Conservation (phyloP, 2,329 filamentous ascomycete species). For the Aspergillus eucalypticola region DNA sequence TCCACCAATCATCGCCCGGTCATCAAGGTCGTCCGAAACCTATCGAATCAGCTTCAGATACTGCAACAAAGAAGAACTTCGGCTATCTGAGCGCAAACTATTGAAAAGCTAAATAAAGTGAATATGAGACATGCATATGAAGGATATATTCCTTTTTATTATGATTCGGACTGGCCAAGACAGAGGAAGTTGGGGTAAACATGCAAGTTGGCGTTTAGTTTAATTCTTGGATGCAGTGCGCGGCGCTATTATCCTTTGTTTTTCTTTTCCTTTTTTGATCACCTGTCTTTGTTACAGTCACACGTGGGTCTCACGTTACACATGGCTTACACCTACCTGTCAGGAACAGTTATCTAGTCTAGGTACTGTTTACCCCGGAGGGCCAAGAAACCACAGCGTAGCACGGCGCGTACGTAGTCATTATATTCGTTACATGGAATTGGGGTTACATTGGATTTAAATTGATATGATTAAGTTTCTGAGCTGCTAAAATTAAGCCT, state of each 20-base stretch:
- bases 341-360: not conserved
- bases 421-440: not conserved
- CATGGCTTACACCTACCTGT: not conserved
- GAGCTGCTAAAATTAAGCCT: not conserved
- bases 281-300: not conserved
- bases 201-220: too few species aligned
- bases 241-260: too few species aligned
- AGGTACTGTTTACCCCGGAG: too few species aligned
- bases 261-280: too few species aligned
- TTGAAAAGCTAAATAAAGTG: not conserved
- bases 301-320: not conserved
- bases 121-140: not conserved
- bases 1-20: slow-evolving; percentile 32
- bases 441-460: not conserved
- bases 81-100: not conserved
- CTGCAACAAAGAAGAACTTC: slow-evolving; percentile 19
- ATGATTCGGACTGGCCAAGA: too few species aligned
- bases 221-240: too few species aligned
- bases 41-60: slow-evolving; percentile 27
- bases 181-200: not conserved
- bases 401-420: not conserved
- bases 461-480: not conserved
- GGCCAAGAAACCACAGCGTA: not conserved
- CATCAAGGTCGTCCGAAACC: slow-evolving; percentile 25
- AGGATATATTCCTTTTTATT: too few species aligned